These are phyloP conservation scores for Theileria parva DNA, from an alignment of 169 alveolate species.

Conservation along the genomic window DNA sequence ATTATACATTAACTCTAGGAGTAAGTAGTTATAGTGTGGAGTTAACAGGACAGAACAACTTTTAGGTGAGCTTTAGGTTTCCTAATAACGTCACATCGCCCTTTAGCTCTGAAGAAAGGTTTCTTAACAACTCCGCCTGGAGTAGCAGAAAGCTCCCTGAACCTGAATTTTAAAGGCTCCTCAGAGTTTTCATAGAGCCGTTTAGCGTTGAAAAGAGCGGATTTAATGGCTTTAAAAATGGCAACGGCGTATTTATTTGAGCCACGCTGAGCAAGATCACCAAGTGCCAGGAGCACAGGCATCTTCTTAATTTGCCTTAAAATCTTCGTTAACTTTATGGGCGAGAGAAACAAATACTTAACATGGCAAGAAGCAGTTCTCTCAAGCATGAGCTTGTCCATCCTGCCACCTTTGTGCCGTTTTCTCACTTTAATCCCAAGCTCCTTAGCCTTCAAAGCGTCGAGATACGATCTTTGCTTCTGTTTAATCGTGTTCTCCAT, in stretches of 20 bases:
- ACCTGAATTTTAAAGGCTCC: slow-evolving; percentile 48
- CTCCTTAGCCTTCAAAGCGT: slow-evolving; percentile 39
- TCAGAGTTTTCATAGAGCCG: slow-evolving; percentile 38
- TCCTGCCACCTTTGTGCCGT: slow-evolving; percentile 57
- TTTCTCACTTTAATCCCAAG: slow-evolving; percentile 51
- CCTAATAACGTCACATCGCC: slow-evolving; percentile 60
- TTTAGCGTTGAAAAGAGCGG: slow-evolving; percentile 58
- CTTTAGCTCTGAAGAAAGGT: slow-evolving; percentile 66
- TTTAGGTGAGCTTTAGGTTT: slow-evolving; percentile 63
- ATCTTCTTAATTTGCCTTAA: slow-evolving; percentile 57
- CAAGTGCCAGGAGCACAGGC: slow-evolving; percentile 68
- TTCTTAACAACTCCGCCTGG: slow-evolving; percentile 58
- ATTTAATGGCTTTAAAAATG: slow-evolving; percentile 55
- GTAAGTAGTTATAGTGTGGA: not conserved
- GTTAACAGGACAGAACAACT: slow-evolving; percentile 52
- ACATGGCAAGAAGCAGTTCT: slow-evolving; percentile 46
- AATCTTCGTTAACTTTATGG: slow-evolving; percentile 49
- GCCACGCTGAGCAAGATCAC: slow-evolving; percentile 62
- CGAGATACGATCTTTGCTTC: slow-evolving; percentile 42
- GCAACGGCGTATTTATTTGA: slow-evolving; percentile 63
- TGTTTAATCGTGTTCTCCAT: slow-evolving; percentile 44
- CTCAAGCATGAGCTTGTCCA: slow-evolving; percentile 29
- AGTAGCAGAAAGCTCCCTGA: slow-evolving; percentile 58
- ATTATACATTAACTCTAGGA: not conserved
- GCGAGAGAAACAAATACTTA: slow-evolving; percentile 50